Base-by-base conservation (phyloP, 2,329 filamentous ascomycete genomes). In the Fusarium coicis region DNA sequence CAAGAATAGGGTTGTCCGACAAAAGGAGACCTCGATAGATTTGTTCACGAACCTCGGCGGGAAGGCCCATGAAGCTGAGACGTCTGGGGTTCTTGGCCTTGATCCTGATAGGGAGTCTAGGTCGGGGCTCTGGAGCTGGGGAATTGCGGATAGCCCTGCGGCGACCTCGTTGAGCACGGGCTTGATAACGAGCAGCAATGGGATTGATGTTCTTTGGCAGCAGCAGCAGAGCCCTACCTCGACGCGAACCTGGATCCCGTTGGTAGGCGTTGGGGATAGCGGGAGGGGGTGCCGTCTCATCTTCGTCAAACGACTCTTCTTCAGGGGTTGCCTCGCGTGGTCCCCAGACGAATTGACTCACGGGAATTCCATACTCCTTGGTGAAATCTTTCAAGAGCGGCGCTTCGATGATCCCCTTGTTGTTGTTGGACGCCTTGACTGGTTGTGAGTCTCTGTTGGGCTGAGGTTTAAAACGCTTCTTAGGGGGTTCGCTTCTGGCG, bases 1-100 rank as follows among this genome's bases (percentile, higher is more conserved):
- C 81, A 10, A 74, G 75, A 28, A 85, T 80, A 4, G 80, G 76
- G 12, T 74, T 69, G 11, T 78, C 37, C 4, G 79, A 74, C 5
- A 81, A 72, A 12, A 85, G 79, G 0, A 84, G 71, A 14, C 77
- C 18, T 15, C 76, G 73, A 44, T 80, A 84, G 6, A 84, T 78
- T 1, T 74, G 63, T 14, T 77, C 61, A 11, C 81, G 75, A 39
- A 83, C 71, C 42, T 83, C 81, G 0, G 63, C 14, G 0, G 82
- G 78, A 4, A 83, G 61, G 6, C 58, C 56, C 50, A 77, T 54
- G 43, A 77, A 49, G 21, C 57, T 37, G 23, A 42, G 39, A 9
- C 40, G 50, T 44, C 49, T 68, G 18, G 36, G 28, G 15, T n/a
- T 36, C 11, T 34, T 43, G 30, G 21, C 30, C 23, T 30, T 60